Percentiles rank a stretch among this genome's conserved stretches.
These are phyloP conservation scores for Sphaerulina vaccinii DNA, from an alignment of 2,329 filamentous ascomycete species.

Conservation along the genomic window DNA sequence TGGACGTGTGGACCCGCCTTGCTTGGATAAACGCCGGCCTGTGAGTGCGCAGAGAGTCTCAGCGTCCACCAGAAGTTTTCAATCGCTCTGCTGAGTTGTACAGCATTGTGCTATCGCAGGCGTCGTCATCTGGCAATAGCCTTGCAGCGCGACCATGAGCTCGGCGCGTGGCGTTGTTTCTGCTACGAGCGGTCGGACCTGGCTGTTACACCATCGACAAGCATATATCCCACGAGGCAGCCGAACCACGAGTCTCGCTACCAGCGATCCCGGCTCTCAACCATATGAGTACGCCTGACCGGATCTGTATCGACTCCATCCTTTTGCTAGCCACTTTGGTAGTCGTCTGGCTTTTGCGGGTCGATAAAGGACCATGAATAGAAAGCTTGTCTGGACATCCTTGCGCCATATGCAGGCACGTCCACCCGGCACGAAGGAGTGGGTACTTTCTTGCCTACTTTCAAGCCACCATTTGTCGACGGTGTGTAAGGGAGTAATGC, in stretches of 20 bases:
- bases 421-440: slow-evolving; percentile 3
- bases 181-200: background rate
- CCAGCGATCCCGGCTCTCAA: no score
- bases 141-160: background rate
- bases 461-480: slow-evolving; percentile 4
- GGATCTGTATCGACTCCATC: slow-evolving; percentile 4
- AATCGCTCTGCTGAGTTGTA: background rate
- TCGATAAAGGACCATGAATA: slow-evolving; percentile 7
- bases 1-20: background rate
- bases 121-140: background rate
- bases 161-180: background rate
- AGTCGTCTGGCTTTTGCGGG: slow-evolving; percentile 4
- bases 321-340: slow-evolving; percentile 9
- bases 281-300: slow-evolving; percentile 1
- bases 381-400: slow-evolving; percentile 13
- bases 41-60: background rate
- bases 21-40: slow-evolving; percentile 6
- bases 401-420: slow-evolving; percentile 14
- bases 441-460: background rate
- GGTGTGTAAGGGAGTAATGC: background rate
- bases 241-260: no score
- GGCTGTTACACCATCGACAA: background rate
- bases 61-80: background rate
- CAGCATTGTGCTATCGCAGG: background rate
- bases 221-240: background rate